Evolutionary conservation across 2,329 filamentous ascomycete genomes (phyloP), one percentile per base, ranked within the genome.

Genomic region (Cadophora gregata): DNA sequence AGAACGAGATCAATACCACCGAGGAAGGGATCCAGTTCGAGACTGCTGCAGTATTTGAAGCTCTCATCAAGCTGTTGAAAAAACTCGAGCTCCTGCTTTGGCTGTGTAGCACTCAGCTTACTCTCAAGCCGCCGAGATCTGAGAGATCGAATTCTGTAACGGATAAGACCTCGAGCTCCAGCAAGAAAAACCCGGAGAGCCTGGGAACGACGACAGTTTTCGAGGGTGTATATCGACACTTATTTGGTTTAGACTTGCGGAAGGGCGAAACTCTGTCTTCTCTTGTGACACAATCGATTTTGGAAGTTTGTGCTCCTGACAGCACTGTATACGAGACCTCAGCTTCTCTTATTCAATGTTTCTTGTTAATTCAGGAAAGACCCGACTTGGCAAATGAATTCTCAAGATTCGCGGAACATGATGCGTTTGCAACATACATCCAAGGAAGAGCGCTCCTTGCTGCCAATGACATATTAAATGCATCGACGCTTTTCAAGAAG

Each of bases 361-460:
- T 84, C 62, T 79, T 90, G 7, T 78, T 90, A 31, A 86, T 87
- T 72, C 81, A 84, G 66, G 84, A 86, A 63, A 81, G 88, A 65
- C 80, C 86, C 3, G 88, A 90, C 73, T 77, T 90, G 21, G 86
- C 88, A 16, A 73, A 84, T 33, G 84, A 88, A 68, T 82, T 90
- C 29, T 79, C 79, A 16, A 81, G 84, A 0, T 90, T 89, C 73
- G 83, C 83, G 68, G 81, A 82, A 24, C 82, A 84, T 61, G 85
- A 85, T 61, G 81, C 84, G 70, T 93, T 85, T 83, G 89, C 81
- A 81, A 91, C 84, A 72, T 99, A 99, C 76, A 85, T 98, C 4
- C 93, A 94, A 77, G 96, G 92, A 2, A 89, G 96, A 33, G 84
- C 97, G 59, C 86, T 88, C 71, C 82, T 98, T 38, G 88, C 89